Conservation (phyloP, 2,329 filamentous ascomycete species). For the Ascomycota sp. region DNA sequence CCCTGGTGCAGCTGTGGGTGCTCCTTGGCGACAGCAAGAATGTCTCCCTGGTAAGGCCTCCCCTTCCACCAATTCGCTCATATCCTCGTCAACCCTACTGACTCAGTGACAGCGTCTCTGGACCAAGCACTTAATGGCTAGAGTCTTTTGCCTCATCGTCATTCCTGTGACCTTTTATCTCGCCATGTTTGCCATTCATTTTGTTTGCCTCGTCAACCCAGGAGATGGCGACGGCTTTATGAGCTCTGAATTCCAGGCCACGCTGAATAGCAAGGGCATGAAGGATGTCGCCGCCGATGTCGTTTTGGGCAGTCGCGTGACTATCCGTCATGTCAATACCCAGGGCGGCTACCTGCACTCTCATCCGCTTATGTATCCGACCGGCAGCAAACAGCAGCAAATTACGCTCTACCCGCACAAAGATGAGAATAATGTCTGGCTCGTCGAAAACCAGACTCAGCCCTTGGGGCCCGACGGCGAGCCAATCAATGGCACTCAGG, state of each 20-base stretch:
- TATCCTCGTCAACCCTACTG: slow-evolving; percentile 1
- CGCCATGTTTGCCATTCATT: slow-evolving; percentile 94
- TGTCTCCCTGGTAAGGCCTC: slow-evolving; percentile 46
- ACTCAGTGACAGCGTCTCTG: slow-evolving; percentile 40
- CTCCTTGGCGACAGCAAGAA: slow-evolving; percentile 75
- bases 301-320: slow-evolving; percentile 68
- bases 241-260: slow-evolving; percentile 97
- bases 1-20: slow-evolving; percentile 83
- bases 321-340: slow-evolving; percentile 83
- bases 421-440: slow-evolving; percentile 92
- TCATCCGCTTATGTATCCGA: slow-evolving; percentile 92
- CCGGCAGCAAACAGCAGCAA: slow-evolving; percentile 94
- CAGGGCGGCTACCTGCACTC: slow-evolving; percentile 96
- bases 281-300: slow-evolving; percentile 86
- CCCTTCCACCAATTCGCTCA: neutral
- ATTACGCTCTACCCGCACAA: slow-evolving; percentile 97
- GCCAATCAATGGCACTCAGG: slow-evolving; percentile 57
- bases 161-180: slow-evolving; percentile 84
- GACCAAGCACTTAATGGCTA: slow-evolving; percentile 85
- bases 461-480: slow-evolving; percentile 58
- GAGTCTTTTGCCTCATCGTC: slow-evolving; percentile 76
- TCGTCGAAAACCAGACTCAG: slow-evolving; percentile 91
- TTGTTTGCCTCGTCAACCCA: slow-evolving; percentile 78
- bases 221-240: slow-evolving; percentile 98
- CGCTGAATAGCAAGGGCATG: slow-evolving; percentile 92